phyloP scores from a whole-genome alignment of 805 yeast species.

The Cyberlindnera veronae region DNA sequence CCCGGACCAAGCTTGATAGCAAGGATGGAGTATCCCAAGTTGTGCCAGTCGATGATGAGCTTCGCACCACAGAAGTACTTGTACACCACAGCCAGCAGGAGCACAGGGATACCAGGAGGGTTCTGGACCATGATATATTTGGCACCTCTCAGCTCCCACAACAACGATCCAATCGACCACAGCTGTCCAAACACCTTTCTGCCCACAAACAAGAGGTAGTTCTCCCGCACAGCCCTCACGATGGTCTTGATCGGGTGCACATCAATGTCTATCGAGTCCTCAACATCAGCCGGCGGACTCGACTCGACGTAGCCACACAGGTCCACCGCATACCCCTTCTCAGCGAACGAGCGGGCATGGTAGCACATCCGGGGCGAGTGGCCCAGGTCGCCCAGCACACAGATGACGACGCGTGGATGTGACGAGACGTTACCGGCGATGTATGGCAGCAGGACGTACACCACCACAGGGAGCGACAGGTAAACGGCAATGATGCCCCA shows the following conservation, averaged over 20 bases:
- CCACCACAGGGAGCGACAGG: slow-evolving; percentile 35
- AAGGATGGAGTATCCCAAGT: slow-evolving; percentile 80
- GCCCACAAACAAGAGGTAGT: slow-evolving; percentile 55
- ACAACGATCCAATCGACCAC: slow-evolving; percentile 39
- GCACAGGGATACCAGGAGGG: slow-evolving; percentile 88
- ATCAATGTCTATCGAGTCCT: slow-evolving; percentile 48
- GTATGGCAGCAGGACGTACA: slow-evolving; percentile 33
- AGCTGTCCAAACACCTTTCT: slow-evolving; percentile 60
- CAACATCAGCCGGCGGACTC: slow-evolving; percentile 45
- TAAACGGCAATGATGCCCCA: slow-evolving; percentile 46
- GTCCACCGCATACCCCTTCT: slow-evolving; percentile 67
- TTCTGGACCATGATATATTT: slow-evolving; percentile 76
- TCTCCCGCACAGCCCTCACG: slow-evolving; percentile 37
- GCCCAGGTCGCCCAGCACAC: slow-evolving; percentile 90
- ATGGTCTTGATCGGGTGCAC: slow-evolving; percentile 45
- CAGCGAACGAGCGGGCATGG: slow-evolving; percentile 78
- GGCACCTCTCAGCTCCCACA: slow-evolving; percentile 56
- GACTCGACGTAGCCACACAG: slow-evolving; percentile 79
- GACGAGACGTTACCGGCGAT: slow-evolving; percentile 34
- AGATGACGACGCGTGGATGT: slow-evolving; percentile 59
- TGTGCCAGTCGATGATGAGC: slow-evolving; percentile 93
- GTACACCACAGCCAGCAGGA: slow-evolving; percentile 58
- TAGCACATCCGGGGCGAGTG: slow-evolving; percentile 94
- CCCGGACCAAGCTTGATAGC: slow-evolving; percentile 54
- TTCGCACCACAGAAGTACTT: slow-evolving; percentile 52